These are phyloP conservation scores for Zangia roseola DNA, from an alignment of 768 basidiomycete genomes.

Conservation along the genomic window DNA sequence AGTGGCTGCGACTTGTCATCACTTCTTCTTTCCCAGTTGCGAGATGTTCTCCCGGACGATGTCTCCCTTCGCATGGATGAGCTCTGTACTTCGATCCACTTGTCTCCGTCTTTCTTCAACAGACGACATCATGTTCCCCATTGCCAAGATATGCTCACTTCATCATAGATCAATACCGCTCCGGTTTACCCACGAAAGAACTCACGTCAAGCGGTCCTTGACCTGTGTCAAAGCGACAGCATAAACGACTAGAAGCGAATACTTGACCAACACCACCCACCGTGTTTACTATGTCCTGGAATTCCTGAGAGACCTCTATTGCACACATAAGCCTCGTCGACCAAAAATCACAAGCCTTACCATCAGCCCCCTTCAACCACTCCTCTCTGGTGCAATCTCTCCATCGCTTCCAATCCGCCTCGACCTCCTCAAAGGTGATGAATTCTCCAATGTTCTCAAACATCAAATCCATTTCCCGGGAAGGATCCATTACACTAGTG, in stretches of 20 bases:
- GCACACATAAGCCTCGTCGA: background rate
- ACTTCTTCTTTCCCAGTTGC: slow-evolving; percentile 17
- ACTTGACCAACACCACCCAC: slow-evolving; percentile 11
- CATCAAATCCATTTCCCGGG: slow-evolving; percentile 12
- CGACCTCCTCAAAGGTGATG: slow-evolving; percentile 22
- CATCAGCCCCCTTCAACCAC: slow-evolving; percentile 31
- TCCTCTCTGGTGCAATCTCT: slow-evolving; percentile 28
- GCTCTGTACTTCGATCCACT: slow-evolving; percentile 18
- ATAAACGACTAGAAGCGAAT: background rate
- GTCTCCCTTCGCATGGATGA: slow-evolving; percentile 14
- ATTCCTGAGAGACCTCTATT: slow-evolving; percentile 20
- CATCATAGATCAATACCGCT: slow-evolving; percentile 4
- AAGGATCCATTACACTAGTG: slow-evolving; percentile 2
- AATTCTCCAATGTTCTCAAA: slow-evolving; percentile 20
- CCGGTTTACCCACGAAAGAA: background rate
- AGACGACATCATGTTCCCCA: slow-evolving; percentile 17
- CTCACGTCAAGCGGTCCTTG: slow-evolving; percentile 31
- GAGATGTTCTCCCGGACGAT: slow-evolving; percentile 24
- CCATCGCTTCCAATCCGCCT: slow-evolving; percentile 27
- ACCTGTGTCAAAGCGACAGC: slow-evolving; percentile 13
- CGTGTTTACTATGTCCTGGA: slow-evolving; percentile 19
- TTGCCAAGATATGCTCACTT: slow-evolving; percentile 23
- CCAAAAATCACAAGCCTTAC: slow-evolving; percentile 13
- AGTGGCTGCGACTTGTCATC: background rate
- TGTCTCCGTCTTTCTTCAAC: slow-evolving; percentile 22